Base-by-base conservation (phyloP, 108 stramenopile species). In the Skeletonema menzelii region DNA sequence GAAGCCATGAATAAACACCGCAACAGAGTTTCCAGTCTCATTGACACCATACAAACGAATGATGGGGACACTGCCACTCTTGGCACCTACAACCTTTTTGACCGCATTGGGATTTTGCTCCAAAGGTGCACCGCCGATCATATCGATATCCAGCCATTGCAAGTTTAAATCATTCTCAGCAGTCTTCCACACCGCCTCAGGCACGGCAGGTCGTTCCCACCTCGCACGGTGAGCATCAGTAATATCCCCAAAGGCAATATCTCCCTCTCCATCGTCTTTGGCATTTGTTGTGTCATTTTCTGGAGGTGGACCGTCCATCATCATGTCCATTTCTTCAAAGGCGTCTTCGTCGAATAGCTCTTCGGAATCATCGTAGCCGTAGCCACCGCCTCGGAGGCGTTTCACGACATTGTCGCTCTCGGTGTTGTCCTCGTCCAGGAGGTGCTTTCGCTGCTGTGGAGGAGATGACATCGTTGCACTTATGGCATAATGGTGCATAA, bases 81-180 rank as follows among this genome's bases (percentile, higher is more conserved):
- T 56, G 28, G 92, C 85, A 8, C 95, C 92, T 15, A 89, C 76
- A 27, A 91, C 82, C 12, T 66, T 61, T 26, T 83, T 82, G 8
- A 69, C 59, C 7, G 79, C 70, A 65, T 90, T 93, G 46, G 95
- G 95, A 71, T 97, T 91, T 56, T 69, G 27, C 2, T 49, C 15
- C 34, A 98, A 82, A 0, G 95, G 94, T 17, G 73, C 28, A 8
- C 97, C 98, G 11, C 88, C 72, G 27, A 93, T 82, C 84, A 97
- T 94, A 76, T 99, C 99, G 63, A 98, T 93, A 80, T 99, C 98
- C 32, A 98, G 71, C 97, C 99, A 99, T 77, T 99, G 97, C 20
- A 97, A 70, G 35, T 86, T 84, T 27, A 95, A 64, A 53, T 91
- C 88, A 15, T 69, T 34, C 10, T 79, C 35, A 56, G 75, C 69